Evolutionary conservation across 2,329 filamentous ascomycete genomes (phyloP), one percentile per base, ranked within the genome.

Genomic region (Talaromyces sp.): DNA sequence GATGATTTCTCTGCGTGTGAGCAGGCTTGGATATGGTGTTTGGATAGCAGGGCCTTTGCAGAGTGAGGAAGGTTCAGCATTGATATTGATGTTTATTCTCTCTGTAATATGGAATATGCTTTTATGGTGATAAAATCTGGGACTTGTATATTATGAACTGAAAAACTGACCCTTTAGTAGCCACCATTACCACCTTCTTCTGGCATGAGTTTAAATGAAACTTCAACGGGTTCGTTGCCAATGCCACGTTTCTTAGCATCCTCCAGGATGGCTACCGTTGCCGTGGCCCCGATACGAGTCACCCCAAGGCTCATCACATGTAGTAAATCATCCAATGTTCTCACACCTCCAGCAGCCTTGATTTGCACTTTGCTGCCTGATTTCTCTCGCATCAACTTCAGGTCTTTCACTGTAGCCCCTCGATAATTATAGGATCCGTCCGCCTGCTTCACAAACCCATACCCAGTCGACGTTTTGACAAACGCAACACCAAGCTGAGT

Each of bases 381-480:
- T 47, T 79, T 70, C 58, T 79, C 67, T 55, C 80, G 75, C 84
- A 87, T 87, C 1, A 87, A 65, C 70, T 78, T 78, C 15, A 88
- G 67, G 65, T 84, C 78, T 25, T 69, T 69, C 9, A 81, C 69
- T 0, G 82, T 86, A 0, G 84, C 83, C 0, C 84, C 84, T 13
- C 76, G 74, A 69, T 84, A 86, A 8, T 74, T 77, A 63, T 85
- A 86, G 52, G 73, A 69, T 0, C 83, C 83, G 62, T 79, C 74
- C 0, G 69, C 42, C 68, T 81, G 80, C 71, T 86, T 86, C 15
- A 85, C 82, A 51, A 87, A 86, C 0, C 84, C 84, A 65, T 85
- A 86, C 0, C 85, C 84, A 0, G 84, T 85, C 1, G 82, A 84
- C 0, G 85, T 87, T 74, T 87, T 87, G 65, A 86, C 79, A 61